phyloP scores from a whole-genome alignment of 352 stramenopile species.

The Phytophthora fragariaefolia region DNA sequence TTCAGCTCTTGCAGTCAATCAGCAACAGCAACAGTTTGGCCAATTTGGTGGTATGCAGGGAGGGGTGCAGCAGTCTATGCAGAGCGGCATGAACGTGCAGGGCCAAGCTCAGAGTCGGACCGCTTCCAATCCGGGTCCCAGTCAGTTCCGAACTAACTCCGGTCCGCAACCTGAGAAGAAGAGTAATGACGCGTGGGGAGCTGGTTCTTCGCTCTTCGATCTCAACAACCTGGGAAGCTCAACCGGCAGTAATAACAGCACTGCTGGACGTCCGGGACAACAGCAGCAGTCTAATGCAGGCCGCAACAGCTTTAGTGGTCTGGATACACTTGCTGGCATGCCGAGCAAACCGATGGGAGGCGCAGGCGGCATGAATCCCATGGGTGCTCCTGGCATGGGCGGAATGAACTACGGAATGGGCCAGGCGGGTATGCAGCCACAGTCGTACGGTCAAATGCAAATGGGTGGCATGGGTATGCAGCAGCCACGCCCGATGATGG shows the following conservation, averaged over 20 bases:
- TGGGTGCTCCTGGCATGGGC: conserved; percentile 47
- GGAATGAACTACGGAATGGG: conserved; percentile 59
- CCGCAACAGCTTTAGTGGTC: conserved; percentile 79
- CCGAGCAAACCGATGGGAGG: conserved; percentile 70
- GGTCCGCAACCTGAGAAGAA: conserved; percentile 48
- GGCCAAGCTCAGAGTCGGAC: conserved; percentile 42
- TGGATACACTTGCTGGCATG: conserved; percentile 84
- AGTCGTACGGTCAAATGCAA: conserved; percentile 48
- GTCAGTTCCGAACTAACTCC: conserved; percentile 38
- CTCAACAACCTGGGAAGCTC: conserved; percentile 74
- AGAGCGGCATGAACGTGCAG: conserved; percentile 44
- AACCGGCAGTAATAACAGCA: conserved; percentile 30
- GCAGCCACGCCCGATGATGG: conserved; percentile 42
- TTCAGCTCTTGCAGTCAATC: conserved; percentile 55
- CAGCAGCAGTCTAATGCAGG: conserved; percentile 36
- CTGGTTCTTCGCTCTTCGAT: conserved; percentile 79
- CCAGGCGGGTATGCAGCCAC: conserved; percentile 38
- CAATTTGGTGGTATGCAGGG: conserved; percentile 58
- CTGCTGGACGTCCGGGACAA: conserved; percentile 38
- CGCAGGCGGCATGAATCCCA: conserved; percentile 56
- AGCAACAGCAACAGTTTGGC: conserved; percentile 51
- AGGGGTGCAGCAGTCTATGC: conserved; percentile 46
- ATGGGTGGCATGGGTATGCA: conserved; percentile 58
- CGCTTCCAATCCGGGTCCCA: conserved; percentile 49
- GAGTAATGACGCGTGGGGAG: conserved; percentile 81